phyloP scores from a whole-genome alignment of 306 rosid species.

The Cucurbita argyrosperma region DNA sequence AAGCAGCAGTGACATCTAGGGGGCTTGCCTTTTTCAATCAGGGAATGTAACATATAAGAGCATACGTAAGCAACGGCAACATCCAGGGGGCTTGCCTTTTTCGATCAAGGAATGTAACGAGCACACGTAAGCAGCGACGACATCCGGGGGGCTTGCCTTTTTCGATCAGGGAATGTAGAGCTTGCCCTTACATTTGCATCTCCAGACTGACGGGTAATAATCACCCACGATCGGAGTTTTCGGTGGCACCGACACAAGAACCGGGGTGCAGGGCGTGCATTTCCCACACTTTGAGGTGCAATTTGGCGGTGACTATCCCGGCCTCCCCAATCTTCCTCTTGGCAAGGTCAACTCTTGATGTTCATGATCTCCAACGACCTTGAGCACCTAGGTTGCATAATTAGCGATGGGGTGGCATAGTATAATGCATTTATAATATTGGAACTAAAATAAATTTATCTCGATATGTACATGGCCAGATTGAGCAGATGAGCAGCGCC shows the following conservation, averaged over 20 bases:
- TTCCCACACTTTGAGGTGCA: conserved; percentile 65
- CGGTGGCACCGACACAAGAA: conserved; percentile 82
- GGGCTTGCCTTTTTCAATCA: conserved; percentile 15
- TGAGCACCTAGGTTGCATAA: no score
- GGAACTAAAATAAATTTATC: no score
- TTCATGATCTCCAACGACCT: not conserved
- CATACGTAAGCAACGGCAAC: not conserved
- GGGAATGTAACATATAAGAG: conserved; percentile 27
- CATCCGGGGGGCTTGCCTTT: not conserved
- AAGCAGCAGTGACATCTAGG: no score
- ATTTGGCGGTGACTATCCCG: conserved; percentile 70
- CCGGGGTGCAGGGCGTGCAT: conserved; percentile 72
- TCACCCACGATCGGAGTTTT: conserved; percentile 67
- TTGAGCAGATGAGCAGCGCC: conserved; percentile 19
- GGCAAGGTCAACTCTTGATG: not conserved
- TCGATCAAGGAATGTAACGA: no score
- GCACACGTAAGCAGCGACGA: no score
- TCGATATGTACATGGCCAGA: not conserved
- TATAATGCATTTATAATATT: no score
- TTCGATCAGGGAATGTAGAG: conserved; percentile 66
- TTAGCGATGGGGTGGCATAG: not conserved
- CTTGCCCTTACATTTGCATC: conserved; percentile 90
- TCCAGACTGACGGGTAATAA: conserved; percentile 97
- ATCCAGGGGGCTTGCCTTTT: no score
- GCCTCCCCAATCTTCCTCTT: conserved; percentile 53